phyloP scores from a whole-genome alignment of 2,329 filamentous ascomycete species.

The Bipolaris sorokiniana region DNA sequence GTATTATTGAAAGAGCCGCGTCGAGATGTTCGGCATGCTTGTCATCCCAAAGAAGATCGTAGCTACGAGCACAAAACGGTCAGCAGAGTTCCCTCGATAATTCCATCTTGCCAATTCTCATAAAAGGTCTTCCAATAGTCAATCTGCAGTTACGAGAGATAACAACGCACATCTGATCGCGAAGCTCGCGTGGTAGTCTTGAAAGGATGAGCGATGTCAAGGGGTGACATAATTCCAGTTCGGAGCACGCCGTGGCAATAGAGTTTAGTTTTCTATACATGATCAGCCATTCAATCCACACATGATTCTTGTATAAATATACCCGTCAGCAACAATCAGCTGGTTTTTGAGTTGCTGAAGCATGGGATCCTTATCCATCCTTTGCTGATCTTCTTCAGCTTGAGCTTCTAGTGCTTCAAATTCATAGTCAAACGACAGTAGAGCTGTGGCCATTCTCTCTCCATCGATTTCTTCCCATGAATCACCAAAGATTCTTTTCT shows the following conservation, averaged over 20 bases:
- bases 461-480: not conserved
- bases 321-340: not conserved
- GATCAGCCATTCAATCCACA: not conserved
- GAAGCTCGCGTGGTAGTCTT: slow-evolving; percentile 13
- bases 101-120: not conserved
- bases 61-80: not conserved
- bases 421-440: not conserved
- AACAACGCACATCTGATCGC: slow-evolving; percentile 9
- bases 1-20: not conserved
- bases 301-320: no score
- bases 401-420: not conserved
- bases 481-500: not conserved
- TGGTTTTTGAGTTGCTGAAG: not conserved
- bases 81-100: not conserved
- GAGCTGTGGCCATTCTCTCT: not conserved
- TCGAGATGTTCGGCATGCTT: slow-evolving; percentile 5
- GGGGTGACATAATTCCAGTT: slow-evolving; percentile 1
- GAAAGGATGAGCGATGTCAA: slow-evolving; percentile 1
- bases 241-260: not conserved
- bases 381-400: not conserved
- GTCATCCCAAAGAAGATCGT: slow-evolving; percentile 9
- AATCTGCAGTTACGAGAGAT: not conserved
- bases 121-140: not conserved
- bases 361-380: not conserved
- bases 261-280: not conserved